Base-by-base conservation (phyloP, 495 filamentous ascomycete genomes). In the Daldinia bambusicola region DNA sequence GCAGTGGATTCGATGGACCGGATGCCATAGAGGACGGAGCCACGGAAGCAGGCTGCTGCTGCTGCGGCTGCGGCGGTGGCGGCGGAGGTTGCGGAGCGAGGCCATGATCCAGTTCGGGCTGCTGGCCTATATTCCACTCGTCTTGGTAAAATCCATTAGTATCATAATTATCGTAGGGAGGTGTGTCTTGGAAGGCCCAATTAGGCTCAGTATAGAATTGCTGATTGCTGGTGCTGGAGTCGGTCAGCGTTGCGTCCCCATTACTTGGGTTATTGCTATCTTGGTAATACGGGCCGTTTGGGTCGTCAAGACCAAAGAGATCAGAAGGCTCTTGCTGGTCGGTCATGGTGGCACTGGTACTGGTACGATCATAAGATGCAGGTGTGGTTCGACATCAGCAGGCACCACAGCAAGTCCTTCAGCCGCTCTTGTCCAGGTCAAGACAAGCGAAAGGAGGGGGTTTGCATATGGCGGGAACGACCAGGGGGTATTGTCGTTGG, bases 131-230 rank as follows among this genome's bases (percentile, higher is more conserved):
- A 50, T 75, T 76, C 75, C 75, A 77, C 18, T 72, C 74, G 57
- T 77, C 70, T 55, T 77, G 73, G 41, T 77, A 77, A 43, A 77
- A 77, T 34, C 70, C 22, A 63, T 70, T 75, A 61, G 61, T 63
- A 40, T 78, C 76, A 64, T 76, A 76, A 41, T 79, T 64, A 43
- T 83, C 81, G 75, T 82, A 84, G 20, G 82, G 81, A 65, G 82
- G 79, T 9, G 81, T 81, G 67, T 81, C 79, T 58, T 81, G 78
- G 48, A 83, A 83, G 66, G 55, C 34, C 83, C 83, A 84, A 69
- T 76, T 77, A 12, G 72, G 68, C 31, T 76, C 75, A 68, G 71
- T 76, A 60, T 78, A 76, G 48, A 76, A 76, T 56, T 75, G 75
- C 50, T 78, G 74, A 43, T 77, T 76, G 52, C 65, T 68, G 68